A percentile compares a stretch with the other conserved stretches of the same genome.
These are phyloP conservation scores for Pythium sp. DNA, from an alignment of 352 stramenopile genomes.

Conservation along the genomic window DNA sequence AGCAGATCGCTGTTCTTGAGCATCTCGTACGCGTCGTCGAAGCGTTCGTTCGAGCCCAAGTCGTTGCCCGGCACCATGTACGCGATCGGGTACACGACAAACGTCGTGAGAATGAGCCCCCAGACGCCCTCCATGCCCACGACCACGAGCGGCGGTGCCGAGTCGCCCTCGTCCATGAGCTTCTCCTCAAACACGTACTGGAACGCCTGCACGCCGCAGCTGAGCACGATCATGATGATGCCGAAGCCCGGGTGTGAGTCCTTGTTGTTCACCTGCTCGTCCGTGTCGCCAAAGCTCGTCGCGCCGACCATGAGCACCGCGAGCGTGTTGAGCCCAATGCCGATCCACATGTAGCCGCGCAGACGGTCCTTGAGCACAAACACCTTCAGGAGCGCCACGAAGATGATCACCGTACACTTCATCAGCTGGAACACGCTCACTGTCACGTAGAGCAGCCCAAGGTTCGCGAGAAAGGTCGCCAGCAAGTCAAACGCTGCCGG, in stretches of 20 bases:
- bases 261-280: slow-evolving; percentile 60
- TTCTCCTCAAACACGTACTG: slow-evolving; percentile 99
- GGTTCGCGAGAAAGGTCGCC: slow-evolving; percentile 93
- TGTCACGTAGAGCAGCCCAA: slow-evolving; percentile 91
- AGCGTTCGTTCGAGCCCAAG: slow-evolving; percentile 92
- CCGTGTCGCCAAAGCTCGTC: slow-evolving; percentile 89
- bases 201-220: slow-evolving; percentile 92
- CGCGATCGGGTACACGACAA: slow-evolving; percentile 93
- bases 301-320: slow-evolving; percentile 91
- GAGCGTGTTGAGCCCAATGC: slow-evolving; percentile 94
- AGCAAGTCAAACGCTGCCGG: slow-evolving; percentile 92
- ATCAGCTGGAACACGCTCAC: slow-evolving; percentile 89
- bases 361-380: slow-evolving; percentile 90
- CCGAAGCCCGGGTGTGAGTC: slow-evolving; percentile 83
- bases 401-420: slow-evolving; percentile 94
- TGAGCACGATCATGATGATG: slow-evolving; percentile 93
- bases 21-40: slow-evolving; percentile 80
- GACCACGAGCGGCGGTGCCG: slow-evolving; percentile 90
- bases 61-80: slow-evolving; percentile 91
- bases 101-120: slow-evolving; percentile 91
- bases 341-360: slow-evolving; percentile 95
- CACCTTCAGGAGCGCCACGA: slow-evolving; percentile 96
- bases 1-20: slow-evolving; percentile 60
- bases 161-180: slow-evolving; percentile 93
- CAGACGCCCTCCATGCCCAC: slow-evolving; percentile 96